Evolutionary conservation across 805 yeast genomes (phyloP).

Genomic region (Kluyveromyces lactis): DNA sequence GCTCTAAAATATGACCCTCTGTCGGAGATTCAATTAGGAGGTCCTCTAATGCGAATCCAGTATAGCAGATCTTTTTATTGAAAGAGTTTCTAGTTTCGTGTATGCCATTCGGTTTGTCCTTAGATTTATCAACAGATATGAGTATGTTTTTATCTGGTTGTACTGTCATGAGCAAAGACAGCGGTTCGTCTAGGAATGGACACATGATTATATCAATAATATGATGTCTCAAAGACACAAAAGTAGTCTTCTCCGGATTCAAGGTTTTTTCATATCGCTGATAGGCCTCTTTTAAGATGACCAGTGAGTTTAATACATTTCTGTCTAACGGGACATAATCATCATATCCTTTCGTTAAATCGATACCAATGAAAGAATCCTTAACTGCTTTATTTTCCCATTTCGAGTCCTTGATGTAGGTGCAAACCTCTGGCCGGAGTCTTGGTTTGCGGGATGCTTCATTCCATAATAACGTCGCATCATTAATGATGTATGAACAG

Average conservation of each 20-base stretch:
- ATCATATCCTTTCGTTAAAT: conserved; percentile 17
- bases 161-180: conserved; percentile 12
- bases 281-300: neutral
- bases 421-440: conserved; percentile 9
- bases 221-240: conserved; percentile 26
- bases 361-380: conserved; percentile 15
- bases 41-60: conserved; percentile 28
- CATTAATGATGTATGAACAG: conserved; percentile 8
- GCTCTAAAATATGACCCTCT: neutral
- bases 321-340: conserved; percentile 15
- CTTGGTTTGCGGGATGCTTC: conserved; percentile 7
- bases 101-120: conserved; percentile 9
- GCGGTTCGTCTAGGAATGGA: conserved; percentile 13
- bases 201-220: conserved; percentile 22
- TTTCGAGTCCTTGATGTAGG: conserved; percentile 4
- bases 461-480: conserved; percentile 2
- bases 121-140: conserved; percentile 14
- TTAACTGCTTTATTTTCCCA: conserved; percentile 6
- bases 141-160: conserved; percentile 14
- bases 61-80: conserved; percentile 16
- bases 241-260: conserved; percentile 9
- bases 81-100: conserved; percentile 6
- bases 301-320: conserved; percentile 14
- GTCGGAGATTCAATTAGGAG: conserved; percentile 10
- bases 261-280: conserved; percentile 5